These are phyloP conservation scores for Candolleomyces efflorescens DNA, from an alignment of 768 basidiomycete genomes.

Conservation along the genomic window DNA sequence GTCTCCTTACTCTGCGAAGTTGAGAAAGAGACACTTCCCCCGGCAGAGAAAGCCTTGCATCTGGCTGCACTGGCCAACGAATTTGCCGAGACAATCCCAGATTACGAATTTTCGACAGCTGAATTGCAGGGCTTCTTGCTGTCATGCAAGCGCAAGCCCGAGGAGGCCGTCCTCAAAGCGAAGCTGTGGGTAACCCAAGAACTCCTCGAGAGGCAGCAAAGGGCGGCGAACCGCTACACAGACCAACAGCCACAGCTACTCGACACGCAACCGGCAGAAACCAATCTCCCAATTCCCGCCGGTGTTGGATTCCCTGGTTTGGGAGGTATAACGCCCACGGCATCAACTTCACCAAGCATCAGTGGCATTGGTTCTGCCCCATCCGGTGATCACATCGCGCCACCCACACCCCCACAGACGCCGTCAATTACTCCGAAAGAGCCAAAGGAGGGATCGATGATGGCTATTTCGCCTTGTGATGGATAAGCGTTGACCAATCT, in stretches of 20 bases:
- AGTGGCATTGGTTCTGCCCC: not conserved
- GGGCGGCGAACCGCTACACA: slow-evolving; percentile 13
- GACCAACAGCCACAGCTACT: not conserved
- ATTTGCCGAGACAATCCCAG: slow-evolving; percentile 42
- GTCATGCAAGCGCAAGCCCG: slow-evolving; percentile 35
- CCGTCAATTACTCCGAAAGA: not conserved
- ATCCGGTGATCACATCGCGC: not conserved
- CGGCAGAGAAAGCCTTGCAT: slow-evolving; percentile 1
- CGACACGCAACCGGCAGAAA: not conserved
- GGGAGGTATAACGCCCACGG: not conserved
- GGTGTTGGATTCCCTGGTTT: not conserved
- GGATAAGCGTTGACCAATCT: too few species aligned
- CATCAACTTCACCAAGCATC: not conserved
- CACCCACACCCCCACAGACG: not conserved
- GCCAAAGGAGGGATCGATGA: too few species aligned
- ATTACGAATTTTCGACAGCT: slow-evolving; percentile 50
- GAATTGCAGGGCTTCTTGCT: slow-evolving; percentile 61
- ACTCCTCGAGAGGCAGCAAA: slow-evolving; percentile 27
- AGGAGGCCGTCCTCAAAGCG: slow-evolving; percentile 27
- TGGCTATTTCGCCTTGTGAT: too few species aligned
- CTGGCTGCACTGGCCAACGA: slow-evolving; percentile 30
- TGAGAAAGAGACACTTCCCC: slow-evolving; percentile 9
- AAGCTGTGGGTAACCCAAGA: slow-evolving; percentile 41
- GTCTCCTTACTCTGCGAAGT: slow-evolving; percentile 12
- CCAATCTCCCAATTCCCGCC: not conserved